Evolutionary conservation across 805 yeast species (phyloP).

Genomic region (Wickerhamomyces bisporus): DNA sequence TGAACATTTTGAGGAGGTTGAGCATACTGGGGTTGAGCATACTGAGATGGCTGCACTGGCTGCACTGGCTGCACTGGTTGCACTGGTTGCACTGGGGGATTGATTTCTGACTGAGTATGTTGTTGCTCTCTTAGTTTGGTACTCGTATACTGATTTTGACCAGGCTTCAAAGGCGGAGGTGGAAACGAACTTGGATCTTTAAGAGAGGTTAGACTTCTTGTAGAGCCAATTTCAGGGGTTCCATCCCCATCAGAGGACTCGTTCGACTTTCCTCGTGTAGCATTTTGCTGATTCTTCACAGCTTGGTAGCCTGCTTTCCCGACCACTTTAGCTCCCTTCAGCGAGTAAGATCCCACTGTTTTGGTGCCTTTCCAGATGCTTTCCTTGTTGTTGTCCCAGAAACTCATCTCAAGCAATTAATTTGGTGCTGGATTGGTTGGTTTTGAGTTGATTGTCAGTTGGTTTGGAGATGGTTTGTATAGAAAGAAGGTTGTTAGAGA

Average conservation of each 20-base stretch:
- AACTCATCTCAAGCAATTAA: slow-evolving; percentile 14
- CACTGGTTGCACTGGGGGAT: too few relatives aligned
- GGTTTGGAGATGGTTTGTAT: too few relatives aligned
- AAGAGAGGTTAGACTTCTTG: slow-evolving; percentile 8
- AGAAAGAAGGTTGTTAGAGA: background rate
- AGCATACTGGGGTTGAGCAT: too few relatives aligned
- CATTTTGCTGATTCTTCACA: slow-evolving; percentile 29
- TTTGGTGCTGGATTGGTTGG: too few relatives aligned
- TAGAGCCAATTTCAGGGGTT: slow-evolving; percentile 7
- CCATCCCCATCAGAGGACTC: background rate
- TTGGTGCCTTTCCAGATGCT: slow-evolving; percentile 31
- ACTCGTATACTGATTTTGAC: slow-evolving; percentile 29
- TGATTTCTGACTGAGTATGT: too few relatives aligned
- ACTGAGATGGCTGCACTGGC: slow-evolving; percentile 5
- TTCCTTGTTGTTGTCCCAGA: slow-evolving; percentile 40
- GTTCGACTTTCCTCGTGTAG: too few relatives aligned
- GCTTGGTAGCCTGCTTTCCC: slow-evolving; percentile 37
- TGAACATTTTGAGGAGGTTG: too few relatives aligned
- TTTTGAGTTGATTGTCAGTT: too few relatives aligned
- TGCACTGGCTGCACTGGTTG: slow-evolving; percentile 7
- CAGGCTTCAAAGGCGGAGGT: slow-evolving; percentile 36
- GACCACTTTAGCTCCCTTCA: slow-evolving; percentile 34
- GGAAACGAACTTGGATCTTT: slow-evolving; percentile 25
- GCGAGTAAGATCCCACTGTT: slow-evolving; percentile 32
- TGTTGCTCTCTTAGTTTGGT: slow-evolving; percentile 11